These are phyloP conservation scores for Globisporangium radiosum DNA, from an alignment of 352 stramenopile species.

Conservation along the genomic window DNA sequence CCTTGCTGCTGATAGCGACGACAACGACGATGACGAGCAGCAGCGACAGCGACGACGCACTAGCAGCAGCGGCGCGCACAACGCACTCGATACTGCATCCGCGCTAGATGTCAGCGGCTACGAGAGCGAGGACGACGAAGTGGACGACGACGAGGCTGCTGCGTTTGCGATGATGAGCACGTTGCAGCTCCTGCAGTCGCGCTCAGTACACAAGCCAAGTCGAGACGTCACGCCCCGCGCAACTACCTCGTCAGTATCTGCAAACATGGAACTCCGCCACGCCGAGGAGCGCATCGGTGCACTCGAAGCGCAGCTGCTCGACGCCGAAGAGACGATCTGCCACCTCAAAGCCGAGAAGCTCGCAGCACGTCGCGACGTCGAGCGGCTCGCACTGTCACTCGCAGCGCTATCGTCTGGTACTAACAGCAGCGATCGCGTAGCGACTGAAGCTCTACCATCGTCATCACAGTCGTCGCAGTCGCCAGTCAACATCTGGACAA, in stretches of 20 bases:
- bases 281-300: constrained; percentile 44
- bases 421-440: background rate
- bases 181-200: constrained; percentile 11
- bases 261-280: constrained; percentile 32
- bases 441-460: background rate
- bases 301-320: constrained; percentile 50
- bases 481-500: constrained; percentile 1
- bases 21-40: background rate
- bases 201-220: background rate
- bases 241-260: background rate
- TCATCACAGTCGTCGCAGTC: background rate
- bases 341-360: constrained; percentile 72
- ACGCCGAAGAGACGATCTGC: constrained; percentile 67
- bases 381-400: constrained; percentile 30
- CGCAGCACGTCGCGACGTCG: constrained; percentile 40
- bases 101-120: background rate
- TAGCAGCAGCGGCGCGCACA: background rate
- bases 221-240: background rate
- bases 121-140: constrained; percentile 9
- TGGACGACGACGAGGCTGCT: constrained; percentile 8
- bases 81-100: background rate
- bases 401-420: background rate
- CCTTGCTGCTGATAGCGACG: background rate
- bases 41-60: background rate
- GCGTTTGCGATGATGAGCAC: constrained; percentile 13